phyloP scores from a whole-genome alignment of 371 early-diverging fungal genomes.

The Syncephalastrum contaminatum region DNA sequence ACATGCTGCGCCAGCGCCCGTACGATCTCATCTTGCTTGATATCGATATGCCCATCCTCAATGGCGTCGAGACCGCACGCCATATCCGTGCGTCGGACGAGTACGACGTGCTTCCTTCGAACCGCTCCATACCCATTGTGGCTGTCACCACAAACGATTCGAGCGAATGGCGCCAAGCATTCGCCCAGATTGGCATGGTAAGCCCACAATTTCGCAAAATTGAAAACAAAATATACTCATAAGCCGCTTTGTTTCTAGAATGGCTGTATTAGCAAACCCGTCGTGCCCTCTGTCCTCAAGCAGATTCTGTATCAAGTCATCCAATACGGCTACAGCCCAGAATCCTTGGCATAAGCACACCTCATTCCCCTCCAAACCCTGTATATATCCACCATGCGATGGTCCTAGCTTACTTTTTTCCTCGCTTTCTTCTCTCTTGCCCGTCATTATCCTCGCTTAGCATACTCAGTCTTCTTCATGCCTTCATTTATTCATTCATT shows the following conservation, averaged over 20 bases:
- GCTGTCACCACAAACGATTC: constrained; percentile 68
- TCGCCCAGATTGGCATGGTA: constrained; percentile 24
- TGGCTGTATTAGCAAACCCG: constrained; percentile 50
- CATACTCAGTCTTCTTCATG: constrained; percentile 1
- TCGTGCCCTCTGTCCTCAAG: constrained; percentile 31
- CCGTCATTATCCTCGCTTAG: not conserved
- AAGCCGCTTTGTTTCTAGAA: constrained; percentile 25
- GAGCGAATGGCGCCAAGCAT: constrained; percentile 17
- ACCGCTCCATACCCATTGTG: constrained; percentile 59
- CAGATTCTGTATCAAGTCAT: constrained; percentile 31
- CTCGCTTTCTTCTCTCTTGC: not conserved
- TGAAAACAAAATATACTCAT: not conserved
- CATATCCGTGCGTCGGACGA: constrained; percentile 36
- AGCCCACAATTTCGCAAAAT: constrained; percentile 1
- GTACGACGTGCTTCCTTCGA: constrained; percentile 45
- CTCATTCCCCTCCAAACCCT: too few species aligned
- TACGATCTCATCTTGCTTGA: constrained; percentile 61
- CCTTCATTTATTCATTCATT: constrained; percentile 9
- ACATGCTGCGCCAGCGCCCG: constrained; percentile 31
- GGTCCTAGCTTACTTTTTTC: not conserved
- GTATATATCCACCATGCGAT: too few species aligned
- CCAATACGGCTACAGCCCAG: constrained; percentile 19
- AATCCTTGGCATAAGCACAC: constrained; percentile 10
- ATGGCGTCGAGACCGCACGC: constrained; percentile 55
- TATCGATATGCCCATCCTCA: constrained; percentile 65